Base-by-base conservation (phyloP, 768 basidiomycete genomes). In the Sarcodon aspratus region DNA sequence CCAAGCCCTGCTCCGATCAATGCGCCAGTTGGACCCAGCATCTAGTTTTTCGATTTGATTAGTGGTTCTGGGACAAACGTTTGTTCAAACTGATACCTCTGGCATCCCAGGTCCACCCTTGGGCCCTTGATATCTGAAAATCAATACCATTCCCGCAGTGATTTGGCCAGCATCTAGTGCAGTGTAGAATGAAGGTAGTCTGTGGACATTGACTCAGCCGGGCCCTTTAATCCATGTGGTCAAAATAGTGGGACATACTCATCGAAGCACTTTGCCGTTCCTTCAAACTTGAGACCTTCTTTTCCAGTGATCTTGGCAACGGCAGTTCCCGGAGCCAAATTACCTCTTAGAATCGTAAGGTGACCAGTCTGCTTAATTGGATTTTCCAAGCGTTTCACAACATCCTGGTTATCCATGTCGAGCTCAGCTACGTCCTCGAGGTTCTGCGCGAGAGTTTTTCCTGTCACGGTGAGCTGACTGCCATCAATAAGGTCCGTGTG, bases 301-400 rank as follows among this genome's bases (percentile, higher is more conserved):
- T 94, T 93, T 11, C 93, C 92, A 6, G 93, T 95, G 53, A 96
- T 69, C 66, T 97, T 97, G 12, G 91, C 89, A 15, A 97, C 92
- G 31, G 90, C 84, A 1, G 82, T 82, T 45, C 76, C 86, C 0
- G 93, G 93, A 3, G 87, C 82, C 38, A 97, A 69, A 64, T 87
- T 93, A n/a, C 93, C 93, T 46, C 81, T 76, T 52, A 97, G 65
- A 57, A 97, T 91, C 10, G 81, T 82, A 56, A 96, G 65, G 65
- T 95, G 93, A 1, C 93, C 93, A 3, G 82, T 91, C 18, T 69
- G 59, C 62, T 96, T 95, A 66, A 96, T 85, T 9, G 93, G 89
- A 58, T 90, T 75, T 27, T 74, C 73, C 40, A 93, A 63, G 37
- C 69, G 76, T 52, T 74, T 71, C 47, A 97, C 73, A 49, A 97